Base-by-base conservation (phyloP, 2,329 filamentous ascomycete genomes). In the Pseudocercospora pini-densiflorae region DNA sequence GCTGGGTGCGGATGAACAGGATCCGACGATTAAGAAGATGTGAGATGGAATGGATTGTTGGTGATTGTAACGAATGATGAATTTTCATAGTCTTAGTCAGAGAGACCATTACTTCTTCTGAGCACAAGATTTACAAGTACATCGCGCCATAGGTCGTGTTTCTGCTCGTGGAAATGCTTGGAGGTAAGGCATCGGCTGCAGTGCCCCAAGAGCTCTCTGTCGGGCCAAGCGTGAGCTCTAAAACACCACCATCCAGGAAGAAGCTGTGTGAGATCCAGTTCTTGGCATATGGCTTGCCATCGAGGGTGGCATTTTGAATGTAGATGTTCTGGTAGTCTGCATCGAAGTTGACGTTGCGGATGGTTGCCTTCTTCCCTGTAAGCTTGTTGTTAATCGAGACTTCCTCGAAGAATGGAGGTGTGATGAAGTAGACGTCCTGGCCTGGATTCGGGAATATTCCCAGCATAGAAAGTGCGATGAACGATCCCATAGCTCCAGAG, bases 361-460 rank as follows among this genome's bases (percentile, higher is more conserved):
- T 79, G 1, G 78, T 81, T 0, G 81, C 80, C 1, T 76, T 80
- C 31, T 78, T 79, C 5, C 79, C 79, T 0, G 79, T 82, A 5
- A 77, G 61, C n/a, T 77, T 75, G 49, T 78, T 80, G 1, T 72
- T 79, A 21, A 83, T 72, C 51, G 74, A 78, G 40, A 82, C 75
- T 6, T 76, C 73, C 47, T 80, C 75, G 70, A 83, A 83, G 72
- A 82, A 83, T 0, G 82, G 81, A 9, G 82, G 79, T 7, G 77
- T 81, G 64, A 84, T 82, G 59, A 83, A 77, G 61, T 83, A 84
- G 14, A 84, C 80, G 65, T 83, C 79, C 60, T 83, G 81, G 0
- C 82, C 82, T 1, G 82, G 80, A 54, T 81, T 82, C 0, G 82
- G 82, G 57, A 83, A 83, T 2, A 82, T 71, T 0, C 82, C 82